Base-by-base conservation (phyloP, 2,329 filamentous ascomycete genomes). In the Sarocladium brachiariae region DNA sequence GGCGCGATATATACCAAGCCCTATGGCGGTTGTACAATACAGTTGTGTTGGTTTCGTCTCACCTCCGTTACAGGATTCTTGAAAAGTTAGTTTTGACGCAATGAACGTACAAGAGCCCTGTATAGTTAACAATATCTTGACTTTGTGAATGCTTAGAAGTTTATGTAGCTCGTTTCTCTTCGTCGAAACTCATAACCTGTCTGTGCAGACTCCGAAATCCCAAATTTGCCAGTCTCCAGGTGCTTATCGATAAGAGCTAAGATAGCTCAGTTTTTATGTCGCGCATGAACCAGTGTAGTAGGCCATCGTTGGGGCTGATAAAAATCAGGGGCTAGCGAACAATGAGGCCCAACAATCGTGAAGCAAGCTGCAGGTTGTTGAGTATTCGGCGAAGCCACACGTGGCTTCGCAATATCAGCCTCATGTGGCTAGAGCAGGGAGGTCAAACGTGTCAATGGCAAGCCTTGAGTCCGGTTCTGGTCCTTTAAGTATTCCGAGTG, bases 1-100 rank as follows among this genome's bases (percentile, higher is more conserved):
- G 54, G 57, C 51, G 52, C 54, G 53, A 53, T 57, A 54, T 53
- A 59, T 56, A 49, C 50, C 53, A 50, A 41, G 34, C 27, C 43
- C 19, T 49, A 27, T 33, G 59, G 58, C 58, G 52, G 56, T 60
- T 61, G 59, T 61, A 61, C 58, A 47, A 47, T 47, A 47, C 43
- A 50, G 48, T 38, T 50, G 48, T 49, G 48, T 21, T 50, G 39
- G 48, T 50, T 50, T 50, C 48, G 27, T 25, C 48, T 38, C 48
- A 50, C 30, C 24, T 50, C 23, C 14, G 34, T 31, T 13, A 10
- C 16, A 18, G 13, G 19, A 9, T 5, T 47, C 10, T 16, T 21
- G 33, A n/a, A n/a, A 16, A 16, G 16, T 8, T 16, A 19, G 3
- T 19, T 13, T 19, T 7, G 34, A 37, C 14, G 34, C 34, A 37